Base-by-base conservation (phyloP, 208 protist genomes). In the Leishmania arabica region DNA sequence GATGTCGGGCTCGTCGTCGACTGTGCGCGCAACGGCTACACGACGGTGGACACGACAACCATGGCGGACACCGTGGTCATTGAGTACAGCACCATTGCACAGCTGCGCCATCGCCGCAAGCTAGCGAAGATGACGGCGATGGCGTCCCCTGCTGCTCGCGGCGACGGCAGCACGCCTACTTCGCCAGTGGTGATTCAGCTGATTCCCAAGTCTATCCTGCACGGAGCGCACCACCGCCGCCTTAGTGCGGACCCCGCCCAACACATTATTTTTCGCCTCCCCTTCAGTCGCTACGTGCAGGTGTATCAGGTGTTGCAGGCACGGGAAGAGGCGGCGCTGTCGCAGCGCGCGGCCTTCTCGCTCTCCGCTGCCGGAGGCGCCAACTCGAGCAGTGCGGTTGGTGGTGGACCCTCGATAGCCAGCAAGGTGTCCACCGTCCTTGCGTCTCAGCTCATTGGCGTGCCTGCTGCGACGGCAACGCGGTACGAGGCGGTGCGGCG, bases 1-100 rank as follows among this genome's bases (percentile, higher is more conserved):
- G 77, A 87, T 31, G 79, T 98, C 15, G 92, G 95, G 5, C 83
- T 98, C 2, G 86, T 96, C 11, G 83, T 98, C 21, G 95, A 98
- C 85, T 95, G 92, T 72, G 95, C 95, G 19, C 86, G 92, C 31
- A 87, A 82, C 45, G 87, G 84, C 45, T 89, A 90, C 76, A 83
- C 77, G 3, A 74, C 75, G 0, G 90, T 92, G 62, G 92, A 96
- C 80, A 60, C 81, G 7, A 70, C 64, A 11, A 85, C 81, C 17
- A 82, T 89, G 79, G 73, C 85, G 24, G 90, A 98, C 77, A 75
- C 74, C 2, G 86, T 75, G 75, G 56, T 72, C n/a, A 93, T 89
- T 1, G 87, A 89, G 78, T 96, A 94, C 87, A 90, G 87, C 64
- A 80, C 77, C 62, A 88, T 93, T 17, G 75, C 86, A 15, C 80